A percentile compares a stretch with the other conserved stretches of the same genome.
These are phyloP conservation scores for Coprinopsis sp. DNA, from an alignment of 768 basidiomycete genomes.

Conservation along the genomic window DNA sequence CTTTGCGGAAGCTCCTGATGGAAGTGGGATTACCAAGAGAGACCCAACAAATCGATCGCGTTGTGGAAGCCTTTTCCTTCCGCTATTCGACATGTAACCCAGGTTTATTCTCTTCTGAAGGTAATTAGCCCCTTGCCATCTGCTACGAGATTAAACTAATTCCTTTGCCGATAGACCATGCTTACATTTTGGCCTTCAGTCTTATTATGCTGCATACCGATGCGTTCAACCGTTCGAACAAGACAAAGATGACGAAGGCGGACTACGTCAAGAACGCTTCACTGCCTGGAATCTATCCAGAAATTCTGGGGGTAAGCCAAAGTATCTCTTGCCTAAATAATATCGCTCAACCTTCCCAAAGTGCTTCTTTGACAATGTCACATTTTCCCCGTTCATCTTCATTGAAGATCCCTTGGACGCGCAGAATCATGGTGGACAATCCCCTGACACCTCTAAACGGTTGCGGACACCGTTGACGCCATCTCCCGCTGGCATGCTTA, in stretches of 20 bases:
- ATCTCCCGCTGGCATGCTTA: constrained; percentile 32
- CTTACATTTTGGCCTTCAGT: constrained; percentile 95
- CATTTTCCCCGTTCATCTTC: constrained; percentile 94
- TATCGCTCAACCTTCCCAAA: constrained; percentile 24
- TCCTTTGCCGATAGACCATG: constrained; percentile 68
- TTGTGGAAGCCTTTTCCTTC: constrained; percentile 91
- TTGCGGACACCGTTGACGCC: constrained; percentile 16
- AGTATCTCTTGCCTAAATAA: not conserved
- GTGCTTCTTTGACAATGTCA: constrained; percentile 96
- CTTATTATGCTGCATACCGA: constrained; percentile 99
- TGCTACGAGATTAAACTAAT: not conserved
- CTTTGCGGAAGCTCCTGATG: constrained; percentile 86
- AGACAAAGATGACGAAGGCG: constrained; percentile 92
- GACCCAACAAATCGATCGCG: constrained; percentile 97
- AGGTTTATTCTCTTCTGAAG: constrained; percentile 70
- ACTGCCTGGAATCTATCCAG: constrained; percentile 75
- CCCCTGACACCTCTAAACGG: constrained; percentile 18
- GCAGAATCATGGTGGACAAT: constrained; percentile 49
- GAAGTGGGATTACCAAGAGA: constrained; percentile 88
- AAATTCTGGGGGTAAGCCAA: constrained; percentile 76
- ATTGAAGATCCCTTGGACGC: constrained; percentile 85
- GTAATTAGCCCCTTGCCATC: constrained; percentile 32
- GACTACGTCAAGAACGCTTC: constrained; percentile 93
- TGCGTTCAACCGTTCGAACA: constrained; percentile 96
- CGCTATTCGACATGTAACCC: constrained; percentile 84